Conservation (phyloP, 1,284 basidiomycete species). For the Trichosporon coremiiforme region DNA sequence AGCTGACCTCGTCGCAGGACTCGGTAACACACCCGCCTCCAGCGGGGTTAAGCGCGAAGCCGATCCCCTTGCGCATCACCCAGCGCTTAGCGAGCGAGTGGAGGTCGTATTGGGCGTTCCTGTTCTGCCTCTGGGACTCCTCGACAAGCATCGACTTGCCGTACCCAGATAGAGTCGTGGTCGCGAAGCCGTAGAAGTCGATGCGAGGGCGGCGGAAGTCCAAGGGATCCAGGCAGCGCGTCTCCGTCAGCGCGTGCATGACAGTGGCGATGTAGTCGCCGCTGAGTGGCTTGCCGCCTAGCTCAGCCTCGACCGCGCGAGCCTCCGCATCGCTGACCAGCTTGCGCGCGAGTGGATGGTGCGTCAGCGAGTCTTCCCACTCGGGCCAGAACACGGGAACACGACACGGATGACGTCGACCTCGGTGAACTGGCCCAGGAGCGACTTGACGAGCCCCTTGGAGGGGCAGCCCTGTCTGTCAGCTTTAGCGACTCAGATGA, state of each 20-base stretch:
- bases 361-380: conserved; percentile 18
- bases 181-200: conserved; percentile 1
- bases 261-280: conserved; percentile 2
- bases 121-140: not conserved
- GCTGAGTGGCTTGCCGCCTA: not conserved
- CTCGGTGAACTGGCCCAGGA: conserved; percentile 9
- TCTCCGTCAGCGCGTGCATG: not conserved
- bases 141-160: not conserved
- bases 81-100: not conserved
- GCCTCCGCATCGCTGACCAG: not conserved
- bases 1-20: not conserved
- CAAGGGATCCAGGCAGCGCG: not conserved
- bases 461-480: not conserved
- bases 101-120: not conserved
- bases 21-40: not conserved
- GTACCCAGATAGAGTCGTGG: not conserved
- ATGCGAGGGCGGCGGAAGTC: not conserved
- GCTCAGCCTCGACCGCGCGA: not conserved
- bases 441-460: not conserved
- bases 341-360: not conserved
- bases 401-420: conserved; percentile 5
- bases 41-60: not conserved
- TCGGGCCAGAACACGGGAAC: conserved; percentile 20
- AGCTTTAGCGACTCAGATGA: not conserved
- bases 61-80: not conserved